Conservation (phyloP, 768 basidiomycete species). For the Boletales sp. region DNA sequence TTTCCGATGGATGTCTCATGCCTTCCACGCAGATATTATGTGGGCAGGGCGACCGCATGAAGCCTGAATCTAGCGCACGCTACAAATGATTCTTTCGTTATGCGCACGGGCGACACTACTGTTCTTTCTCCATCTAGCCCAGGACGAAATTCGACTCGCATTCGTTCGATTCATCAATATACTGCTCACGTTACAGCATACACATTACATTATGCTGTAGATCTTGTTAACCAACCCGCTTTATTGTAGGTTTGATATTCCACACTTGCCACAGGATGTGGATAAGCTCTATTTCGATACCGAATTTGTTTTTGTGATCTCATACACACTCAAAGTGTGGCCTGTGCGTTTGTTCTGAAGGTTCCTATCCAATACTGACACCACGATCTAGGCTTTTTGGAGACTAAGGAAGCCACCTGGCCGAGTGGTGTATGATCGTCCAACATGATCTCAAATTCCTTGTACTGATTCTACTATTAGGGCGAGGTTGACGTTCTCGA, state of each 20-base stretch:
- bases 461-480: slow-evolving; percentile 12
- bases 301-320: too few species aligned
- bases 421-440: slow-evolving; percentile 13
- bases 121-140: slow-evolving; percentile 25
- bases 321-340: background rate
- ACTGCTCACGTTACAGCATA: slow-evolving; percentile 32
- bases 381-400: too few species aligned
- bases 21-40: slow-evolving; percentile 37
- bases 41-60: slow-evolving; percentile 44
- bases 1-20: background rate
- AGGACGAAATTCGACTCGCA: slow-evolving; percentile 36
- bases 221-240: background rate
- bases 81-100: slow-evolving; percentile 35
- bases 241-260: slow-evolving; percentile 30
- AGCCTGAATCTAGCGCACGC: slow-evolving; percentile 55
- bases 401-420: slow-evolving; percentile 27
- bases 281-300: slow-evolving; percentile 20
- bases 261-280: slow-evolving; percentile 39
- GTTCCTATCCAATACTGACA: too few species aligned
- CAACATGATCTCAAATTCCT: background rate
- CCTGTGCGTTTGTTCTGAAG: slow-evolving; percentile 13
- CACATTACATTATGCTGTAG: background rate
- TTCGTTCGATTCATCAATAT: slow-evolving; percentile 30
- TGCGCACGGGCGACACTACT: slow-evolving; percentile 33
- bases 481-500: slow-evolving; percentile 33